Evolutionary conservation across 1,139 yeast genomes (phyloP), one percentile per base, ranked within the genome.

Genomic region (Pichia sp.): DNA sequence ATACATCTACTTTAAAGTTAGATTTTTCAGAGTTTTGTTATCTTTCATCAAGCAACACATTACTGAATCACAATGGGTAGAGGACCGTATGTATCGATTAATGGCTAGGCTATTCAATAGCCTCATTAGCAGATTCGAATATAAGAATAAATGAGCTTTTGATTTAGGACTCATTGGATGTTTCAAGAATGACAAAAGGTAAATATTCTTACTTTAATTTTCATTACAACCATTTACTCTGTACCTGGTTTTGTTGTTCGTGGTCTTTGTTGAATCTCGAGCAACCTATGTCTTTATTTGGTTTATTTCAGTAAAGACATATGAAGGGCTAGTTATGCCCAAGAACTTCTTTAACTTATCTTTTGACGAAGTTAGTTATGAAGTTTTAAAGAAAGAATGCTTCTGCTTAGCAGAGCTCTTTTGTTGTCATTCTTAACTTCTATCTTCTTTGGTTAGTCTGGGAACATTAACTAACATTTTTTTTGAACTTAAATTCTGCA

Each of bases 51-150:
- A 40, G 44, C 41, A 46, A 51, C 36, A 31, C 23, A 43, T 28
- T 10, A 50, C 31, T 43, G 40, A 34, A 43, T 43, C 71, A 84
- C 79, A 78, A 87, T 87, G 95, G 95, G 90, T 81, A 85, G 95
- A 86, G 95, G 95, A 86, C 95, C 93, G 87, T 82, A 82, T 76
- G 88, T 82, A 62, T 52, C 19, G 28, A 37, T 41, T 43, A 46
- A 41, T 43, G 18, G 34, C 13, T 34, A 10, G 25, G n/a, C 23
- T n/a, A 30, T 30, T 16, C 7, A 23, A 18, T 12, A 34, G 18
- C 19, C 18, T 34, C 18, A 16, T n/a, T 34, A 34, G 37, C 37
- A 13, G 37, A 16, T 34, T 34, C 37, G n/a, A 34, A 34, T 10
- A n/a, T 13, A 34, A 9, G 28, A 25, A 25, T 25, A 9, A 9